phyloP scores from a whole-genome alignment of 2,329 filamentous ascomycete species.

The Botrytis tulipae region DNA sequence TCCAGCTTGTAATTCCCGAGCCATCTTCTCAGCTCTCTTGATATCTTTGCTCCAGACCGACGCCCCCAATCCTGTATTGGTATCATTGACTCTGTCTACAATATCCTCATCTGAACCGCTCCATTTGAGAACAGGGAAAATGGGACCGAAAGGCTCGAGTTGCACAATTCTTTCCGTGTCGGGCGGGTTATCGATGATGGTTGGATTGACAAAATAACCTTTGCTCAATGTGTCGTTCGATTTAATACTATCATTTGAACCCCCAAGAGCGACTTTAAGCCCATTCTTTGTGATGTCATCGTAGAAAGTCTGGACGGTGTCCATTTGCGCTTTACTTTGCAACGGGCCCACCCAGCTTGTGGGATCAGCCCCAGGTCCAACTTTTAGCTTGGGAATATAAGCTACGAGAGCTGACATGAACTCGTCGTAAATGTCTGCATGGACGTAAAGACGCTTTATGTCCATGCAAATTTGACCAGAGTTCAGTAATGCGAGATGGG shows the following conservation, averaged over 20 bases:
- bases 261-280: constrained; percentile 49
- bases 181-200: constrained; percentile 56
- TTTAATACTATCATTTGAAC: constrained; percentile 4
- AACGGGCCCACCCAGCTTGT: constrained; percentile 52
- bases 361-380: constrained; percentile 36
- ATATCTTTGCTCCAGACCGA: constrained; percentile 58
- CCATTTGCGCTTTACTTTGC: constrained; percentile 59
- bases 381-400: constrained; percentile 45
- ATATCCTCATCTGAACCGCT: constrained; percentile 47
- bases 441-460: constrained; percentile 59
- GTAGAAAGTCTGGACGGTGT: constrained; percentile 55
- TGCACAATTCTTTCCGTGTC: constrained; percentile 54
- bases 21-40: constrained; percentile 50
- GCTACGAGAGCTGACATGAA: constrained; percentile 46
- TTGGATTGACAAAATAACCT: constrained; percentile 58
- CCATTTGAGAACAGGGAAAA: constrained; percentile 22
- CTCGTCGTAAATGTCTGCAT: constrained; percentile 55
- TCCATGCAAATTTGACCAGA: constrained; percentile 51
- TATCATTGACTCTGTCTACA: constrained; percentile 52
- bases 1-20: constrained; percentile 53
- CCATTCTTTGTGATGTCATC: constrained; percentile 53
- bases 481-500: constrained; percentile 49
- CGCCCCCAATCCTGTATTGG: constrained; percentile 52
- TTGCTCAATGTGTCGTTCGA: not conserved
- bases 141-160: constrained; percentile 57